Evolutionary conservation across 257 asterid species (phyloP).

Genomic region (Fraxinus pennsylvanica): DNA sequence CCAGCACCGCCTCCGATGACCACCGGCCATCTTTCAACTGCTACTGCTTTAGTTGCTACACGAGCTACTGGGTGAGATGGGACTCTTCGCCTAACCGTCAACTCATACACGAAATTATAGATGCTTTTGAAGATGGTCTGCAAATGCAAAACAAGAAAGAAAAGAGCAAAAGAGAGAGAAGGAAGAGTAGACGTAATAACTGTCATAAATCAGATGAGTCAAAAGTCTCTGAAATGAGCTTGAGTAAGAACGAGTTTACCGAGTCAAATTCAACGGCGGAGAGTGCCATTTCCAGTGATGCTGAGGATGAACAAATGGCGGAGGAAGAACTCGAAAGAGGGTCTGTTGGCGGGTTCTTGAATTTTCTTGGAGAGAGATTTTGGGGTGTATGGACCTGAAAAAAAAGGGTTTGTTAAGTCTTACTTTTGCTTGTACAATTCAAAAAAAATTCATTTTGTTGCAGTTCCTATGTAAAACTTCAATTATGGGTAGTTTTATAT

Average conservation of each 20-base stretch:
- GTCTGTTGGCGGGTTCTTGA: constrained; percentile 55
- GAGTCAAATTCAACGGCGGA: constrained; percentile 34
- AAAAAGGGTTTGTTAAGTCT: background rate
- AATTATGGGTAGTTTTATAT: background rate
- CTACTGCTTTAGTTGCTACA: constrained; percentile 71
- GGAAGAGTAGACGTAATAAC: constrained; percentile 40
- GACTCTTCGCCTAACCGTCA: constrained; percentile 71
- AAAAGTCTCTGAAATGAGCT: constrained; percentile 28
- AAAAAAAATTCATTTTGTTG: background rate
- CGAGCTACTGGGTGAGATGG: constrained; percentile 74
- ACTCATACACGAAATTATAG: constrained; percentile 64
- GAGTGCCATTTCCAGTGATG: constrained; percentile 7
- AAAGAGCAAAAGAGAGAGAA: constrained; percentile 40
- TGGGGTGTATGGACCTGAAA: constrained; percentile 67
- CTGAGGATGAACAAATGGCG: background rate
- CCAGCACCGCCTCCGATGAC: constrained; percentile 29
- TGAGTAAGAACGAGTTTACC: constrained; percentile 25
- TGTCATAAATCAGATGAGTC: constrained; percentile 27
- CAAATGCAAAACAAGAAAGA: constrained; percentile 37
- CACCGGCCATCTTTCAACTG: constrained; percentile 61
- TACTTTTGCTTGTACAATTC: background rate
- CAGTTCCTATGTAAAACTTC: constrained; percentile 1
- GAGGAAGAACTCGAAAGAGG: constrained; percentile 50
- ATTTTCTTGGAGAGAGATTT: constrained; percentile 61
- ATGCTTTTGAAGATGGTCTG: constrained; percentile 60